Conservation (phyloP, 495 filamentous ascomycete species). For the Venustampulla echinocandica region DNA sequence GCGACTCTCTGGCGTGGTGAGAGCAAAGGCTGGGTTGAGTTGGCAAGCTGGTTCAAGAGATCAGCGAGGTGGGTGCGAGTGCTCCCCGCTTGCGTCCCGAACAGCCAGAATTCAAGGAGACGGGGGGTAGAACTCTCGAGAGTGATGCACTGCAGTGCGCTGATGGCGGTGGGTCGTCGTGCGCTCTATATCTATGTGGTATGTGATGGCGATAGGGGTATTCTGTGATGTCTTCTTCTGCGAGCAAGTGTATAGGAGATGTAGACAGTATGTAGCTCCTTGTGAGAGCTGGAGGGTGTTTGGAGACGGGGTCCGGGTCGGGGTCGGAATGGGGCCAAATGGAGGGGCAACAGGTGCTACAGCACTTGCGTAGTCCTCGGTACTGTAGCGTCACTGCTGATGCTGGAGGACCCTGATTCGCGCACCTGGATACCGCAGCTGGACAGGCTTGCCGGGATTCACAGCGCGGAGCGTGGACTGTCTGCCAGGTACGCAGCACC, state of each 20-base stretch:
- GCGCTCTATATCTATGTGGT: no score
- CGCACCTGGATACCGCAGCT: background rate
- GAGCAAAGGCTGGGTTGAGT: no score
- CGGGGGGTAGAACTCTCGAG: constrained; percentile 12
- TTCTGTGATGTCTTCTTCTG: background rate
- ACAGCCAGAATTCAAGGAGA: constrained; percentile 19
- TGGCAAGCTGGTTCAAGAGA: background rate
- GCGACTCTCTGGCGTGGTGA: background rate
- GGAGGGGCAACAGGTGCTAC: constrained; percentile 2
- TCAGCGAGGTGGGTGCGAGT: constrained; percentile 6
- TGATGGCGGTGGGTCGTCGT: no score
- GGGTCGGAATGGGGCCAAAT: background rate
- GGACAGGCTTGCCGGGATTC: background rate
- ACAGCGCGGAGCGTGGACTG: constrained; percentile 8
- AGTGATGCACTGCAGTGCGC: background rate
- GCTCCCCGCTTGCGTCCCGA: constrained; percentile 19
- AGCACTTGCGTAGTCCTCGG: background rate
- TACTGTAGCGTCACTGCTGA: background rate
- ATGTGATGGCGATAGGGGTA: no score
- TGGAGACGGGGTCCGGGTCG: no score
- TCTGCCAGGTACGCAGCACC: constrained; percentile 1
- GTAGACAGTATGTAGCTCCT: background rate
- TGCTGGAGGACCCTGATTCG: background rate
- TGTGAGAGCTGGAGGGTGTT: no score
- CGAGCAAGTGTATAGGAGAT: background rate